Evolutionary conservation across 2,329 filamentous ascomycete genomes (phyloP), one percentile per base, ranked within the genome.

Genomic region (Alternaria viburni): DNA sequence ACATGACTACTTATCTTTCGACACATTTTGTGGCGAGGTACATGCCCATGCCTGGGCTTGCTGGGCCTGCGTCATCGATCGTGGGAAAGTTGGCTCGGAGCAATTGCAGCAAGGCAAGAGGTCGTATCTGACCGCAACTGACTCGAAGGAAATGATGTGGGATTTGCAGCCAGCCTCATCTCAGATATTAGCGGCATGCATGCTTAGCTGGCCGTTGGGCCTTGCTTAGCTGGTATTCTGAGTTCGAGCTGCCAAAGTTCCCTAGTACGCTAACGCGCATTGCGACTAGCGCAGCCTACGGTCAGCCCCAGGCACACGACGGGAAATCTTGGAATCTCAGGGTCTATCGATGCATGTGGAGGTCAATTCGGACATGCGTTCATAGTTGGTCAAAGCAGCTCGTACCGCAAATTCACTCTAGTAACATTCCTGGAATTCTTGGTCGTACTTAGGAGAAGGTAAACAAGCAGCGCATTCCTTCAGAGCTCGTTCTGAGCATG

Each of bases 51-150:
- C 70, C 28, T 19, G 54, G 47, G 49, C 28, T 50, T 59, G 55
- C 59, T 77, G 69, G 73, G 74, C 74, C 66, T 77, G 73, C 74
- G 74, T 77, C 74, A 77, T 75, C 45, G 65, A 69, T 58, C 44
- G 52, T 50, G 60, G 54, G 46, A 73, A 75, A 74, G 73, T 74
- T 75, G 74, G 74, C 69, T 73, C 36, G 66, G 62, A 32, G 60
- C 46, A 28, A 41, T 46, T 45, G 65, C 60, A 65, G 58, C 61
- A 63, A 51, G 60, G 60, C 51, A 44, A 54, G 26, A 59, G 58
- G 21, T 54, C 52, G 47, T 60, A 54, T 54, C 47, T 65, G 59
- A 66, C 52, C 62, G 47, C 61, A 54, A 57, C 47, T 65, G 59
- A 67, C 52, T 64, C 57, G 50, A 55, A 52, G 41, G 11, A 30